These are phyloP conservation scores for Geranium rotundifolium DNA, from an alignment of 345 rosid species.

Conservation along the genomic window DNA sequence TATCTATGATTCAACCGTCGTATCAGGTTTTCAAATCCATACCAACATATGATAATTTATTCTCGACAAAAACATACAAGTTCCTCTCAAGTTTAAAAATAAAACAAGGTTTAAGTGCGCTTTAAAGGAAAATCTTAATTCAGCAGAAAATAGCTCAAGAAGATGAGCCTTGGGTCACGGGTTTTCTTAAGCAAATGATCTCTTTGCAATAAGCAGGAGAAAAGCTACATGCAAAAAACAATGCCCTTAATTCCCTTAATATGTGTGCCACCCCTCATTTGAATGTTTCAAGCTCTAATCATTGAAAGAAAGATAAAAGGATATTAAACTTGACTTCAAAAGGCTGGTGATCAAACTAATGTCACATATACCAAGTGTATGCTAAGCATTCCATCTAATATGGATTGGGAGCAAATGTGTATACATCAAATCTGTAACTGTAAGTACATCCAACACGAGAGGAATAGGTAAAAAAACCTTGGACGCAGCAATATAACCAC, in stretches of 20 bases:
- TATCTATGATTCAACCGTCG: not conserved
- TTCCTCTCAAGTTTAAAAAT: not conserved
- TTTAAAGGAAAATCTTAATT: not conserved
- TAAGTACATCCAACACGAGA: not conserved
- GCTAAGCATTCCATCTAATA: not conserved
- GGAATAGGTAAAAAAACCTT: constrained; percentile 38
- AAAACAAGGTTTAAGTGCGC: not conserved
- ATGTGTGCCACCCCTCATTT: no score
- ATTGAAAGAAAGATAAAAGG: no score
- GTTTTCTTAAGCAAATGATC: no score
- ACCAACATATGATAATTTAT: not conserved
- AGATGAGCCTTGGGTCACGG: no score
- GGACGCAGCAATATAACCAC: constrained; percentile 94
- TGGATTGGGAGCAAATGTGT: not conserved
- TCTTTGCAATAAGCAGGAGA: no score
- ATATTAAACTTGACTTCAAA: not conserved
- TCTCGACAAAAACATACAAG: not conserved
- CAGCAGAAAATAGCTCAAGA: not conserved
- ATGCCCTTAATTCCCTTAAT: no score
- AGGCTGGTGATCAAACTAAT: not conserved
- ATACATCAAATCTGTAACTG: not conserved
- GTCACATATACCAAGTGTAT: not conserved
- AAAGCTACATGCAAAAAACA: no score
- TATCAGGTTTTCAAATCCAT: not conserved
- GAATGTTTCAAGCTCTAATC: not conserved